These are phyloP conservation scores for Globisporangium carolinianum DNA, from an alignment of 352 stramenopile genomes.

Conservation along the genomic window DNA sequence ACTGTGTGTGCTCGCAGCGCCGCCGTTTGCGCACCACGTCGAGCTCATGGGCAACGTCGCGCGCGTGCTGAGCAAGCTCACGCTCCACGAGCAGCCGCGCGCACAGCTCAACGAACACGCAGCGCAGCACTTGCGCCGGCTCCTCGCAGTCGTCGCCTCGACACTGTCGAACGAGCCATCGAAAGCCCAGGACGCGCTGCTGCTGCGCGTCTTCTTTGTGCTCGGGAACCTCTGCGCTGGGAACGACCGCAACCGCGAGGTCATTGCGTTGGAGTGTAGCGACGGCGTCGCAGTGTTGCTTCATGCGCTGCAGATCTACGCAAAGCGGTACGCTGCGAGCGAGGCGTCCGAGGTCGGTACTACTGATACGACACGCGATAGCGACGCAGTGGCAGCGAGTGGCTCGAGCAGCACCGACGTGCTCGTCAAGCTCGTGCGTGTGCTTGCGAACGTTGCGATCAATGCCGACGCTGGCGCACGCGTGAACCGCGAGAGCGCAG, in stretches of 20 bases:
- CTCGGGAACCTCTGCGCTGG: constrained; percentile 84
- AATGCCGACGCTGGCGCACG: constrained; percentile 48
- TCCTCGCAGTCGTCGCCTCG: constrained; percentile 41
- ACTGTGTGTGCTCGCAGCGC: constrained; percentile 34
- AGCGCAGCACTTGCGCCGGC: constrained; percentile 25
- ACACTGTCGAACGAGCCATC: constrained; percentile 10
- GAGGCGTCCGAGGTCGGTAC: neutral
- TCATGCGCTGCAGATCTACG: constrained; percentile 37
- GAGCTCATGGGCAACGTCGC: constrained; percentile 78
- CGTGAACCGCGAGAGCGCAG: constrained; percentile 25
- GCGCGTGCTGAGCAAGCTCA: constrained; percentile 77
- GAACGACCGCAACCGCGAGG: constrained; percentile 68
- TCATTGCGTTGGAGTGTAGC: constrained; percentile 26
- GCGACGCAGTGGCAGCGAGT: neutral
- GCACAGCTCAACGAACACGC: constrained; percentile 55
- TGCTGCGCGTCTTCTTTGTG: constrained; percentile 76
- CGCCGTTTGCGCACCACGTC: constrained; percentile 37
- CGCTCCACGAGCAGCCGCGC: constrained; percentile 60
- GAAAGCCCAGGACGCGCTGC: constrained; percentile 38
- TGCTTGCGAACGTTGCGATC: constrained; percentile 81
- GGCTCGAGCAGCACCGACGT: constrained; percentile 32
- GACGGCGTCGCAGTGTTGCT: constrained; percentile 32
- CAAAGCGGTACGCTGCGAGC: constrained; percentile 21
- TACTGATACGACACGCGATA: too few relatives aligned
- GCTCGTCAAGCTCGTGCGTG: constrained; percentile 73